Conservation (phyloP, 164 flowering plant genomes). For the Nymphaea thermarum region DNA sequence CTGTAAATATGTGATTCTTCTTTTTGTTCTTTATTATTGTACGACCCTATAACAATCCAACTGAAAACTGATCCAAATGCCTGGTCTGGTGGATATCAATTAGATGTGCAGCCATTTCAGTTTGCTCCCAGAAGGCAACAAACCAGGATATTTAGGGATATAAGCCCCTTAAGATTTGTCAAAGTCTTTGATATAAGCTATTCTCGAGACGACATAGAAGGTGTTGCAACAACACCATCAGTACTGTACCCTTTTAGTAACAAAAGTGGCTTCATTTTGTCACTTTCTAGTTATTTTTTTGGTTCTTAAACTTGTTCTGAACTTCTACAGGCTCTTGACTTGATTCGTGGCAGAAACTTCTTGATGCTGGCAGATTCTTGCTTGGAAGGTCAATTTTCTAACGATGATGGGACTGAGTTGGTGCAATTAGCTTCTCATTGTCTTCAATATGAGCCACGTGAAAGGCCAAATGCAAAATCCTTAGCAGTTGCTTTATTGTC, state of each 20-base stretch:
- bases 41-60: too few species aligned
- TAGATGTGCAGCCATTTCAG: too few species aligned
- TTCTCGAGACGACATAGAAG: background rate
- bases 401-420: slow-evolving; percentile 76
- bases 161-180: background rate
- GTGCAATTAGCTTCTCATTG: slow-evolving; percentile 86
- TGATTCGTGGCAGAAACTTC: slow-evolving; percentile 75
- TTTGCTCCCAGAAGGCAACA: too few species aligned
- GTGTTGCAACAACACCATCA: too few species aligned
- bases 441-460: slow-evolving; percentile 84
- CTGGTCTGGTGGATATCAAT: too few species aligned
- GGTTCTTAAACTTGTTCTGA: background rate
- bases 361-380: slow-evolving; percentile 90
- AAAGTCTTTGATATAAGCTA: background rate
- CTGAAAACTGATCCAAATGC: too few species aligned
- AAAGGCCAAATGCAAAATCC: slow-evolving; percentile 81
- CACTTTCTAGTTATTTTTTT: background rate
- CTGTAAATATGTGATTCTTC: too few species aligned
- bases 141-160: too few species aligned
- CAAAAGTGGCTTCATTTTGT: too few species aligned
- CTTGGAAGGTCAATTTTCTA: slow-evolving; percentile 84
- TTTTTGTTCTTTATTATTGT: too few species aligned
- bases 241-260: too few species aligned
- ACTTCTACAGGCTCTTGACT: slow-evolving; percentile 67
- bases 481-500: slow-evolving; percentile 61